Percentiles rank a stretch among this genome's conserved stretches.
phyloP scores from a whole-genome alignment of 768 basidiomycete species.

The Termitomyces sp. region DNA sequence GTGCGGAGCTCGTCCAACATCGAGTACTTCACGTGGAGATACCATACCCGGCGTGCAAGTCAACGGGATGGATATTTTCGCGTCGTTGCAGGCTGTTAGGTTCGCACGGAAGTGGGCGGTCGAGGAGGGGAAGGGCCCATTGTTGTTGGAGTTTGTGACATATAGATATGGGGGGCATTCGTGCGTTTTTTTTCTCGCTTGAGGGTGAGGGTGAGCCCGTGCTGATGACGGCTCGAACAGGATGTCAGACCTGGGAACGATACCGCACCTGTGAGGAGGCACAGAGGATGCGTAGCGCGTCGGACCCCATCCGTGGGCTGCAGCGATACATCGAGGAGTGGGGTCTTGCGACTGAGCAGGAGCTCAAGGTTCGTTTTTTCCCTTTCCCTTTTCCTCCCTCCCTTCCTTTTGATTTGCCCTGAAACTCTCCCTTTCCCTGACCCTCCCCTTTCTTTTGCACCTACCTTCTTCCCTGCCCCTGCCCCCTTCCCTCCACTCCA shows the following conservation, averaged over 20 bases:
- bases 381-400: slow-evolving; percentile 1
- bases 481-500: too few species aligned
- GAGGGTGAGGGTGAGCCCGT: too few species aligned
- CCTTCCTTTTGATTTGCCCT: too few species aligned
- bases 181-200: slow-evolving; percentile 47
- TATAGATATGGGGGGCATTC: slow-evolving; percentile 99
- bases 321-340: slow-evolving; percentile 94
- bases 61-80: slow-evolving; percentile 99
- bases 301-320: slow-evolving; percentile 93
- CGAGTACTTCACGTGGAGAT: slow-evolving; percentile 92
- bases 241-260: slow-evolving; percentile 99
- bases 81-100: slow-evolving; percentile 77
- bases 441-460: too few species aligned
- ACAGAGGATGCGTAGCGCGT: slow-evolving; percentile 91
- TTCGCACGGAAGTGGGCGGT: slow-evolving; percentile 88
- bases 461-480: too few species aligned
- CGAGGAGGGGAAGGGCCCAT: slow-evolving; percentile 81
- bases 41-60: slow-evolving; percentile 96
- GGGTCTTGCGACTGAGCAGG: slow-evolving; percentile 87
- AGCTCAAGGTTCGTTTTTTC: slow-evolving; percentile 84
- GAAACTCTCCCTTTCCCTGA: too few species aligned
- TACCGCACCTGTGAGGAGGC: slow-evolving; percentile 99
- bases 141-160: slow-evolving; percentile 94
- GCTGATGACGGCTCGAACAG: slow-evolving; percentile 29
- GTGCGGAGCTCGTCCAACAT: slow-evolving; percentile 93